Evolutionary conservation across 208 protist species (phyloP).

Genomic region (Tritrichomonas musculus): DNA sequence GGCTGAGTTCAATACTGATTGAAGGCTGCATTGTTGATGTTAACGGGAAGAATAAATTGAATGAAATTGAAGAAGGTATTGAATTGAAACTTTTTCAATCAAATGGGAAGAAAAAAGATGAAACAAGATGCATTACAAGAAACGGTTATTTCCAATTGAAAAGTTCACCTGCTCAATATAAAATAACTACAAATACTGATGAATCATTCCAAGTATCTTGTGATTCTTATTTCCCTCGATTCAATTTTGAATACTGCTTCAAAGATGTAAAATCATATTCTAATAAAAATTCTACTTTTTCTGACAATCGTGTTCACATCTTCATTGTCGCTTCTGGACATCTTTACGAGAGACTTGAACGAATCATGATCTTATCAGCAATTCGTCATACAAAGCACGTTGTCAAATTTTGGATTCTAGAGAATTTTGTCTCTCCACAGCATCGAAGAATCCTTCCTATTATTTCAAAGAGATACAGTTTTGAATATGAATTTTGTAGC

Average conservation of each 20-base stretch:
- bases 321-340: background rate
- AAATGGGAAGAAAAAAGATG: background rate
- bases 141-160: background rate
- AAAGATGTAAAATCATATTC: background rate
- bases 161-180: background rate
- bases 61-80: background rate
- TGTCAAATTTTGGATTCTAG: slow-evolving; percentile 98
- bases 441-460: slow-evolving; percentile 72
- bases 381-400: background rate
- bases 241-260: background rate
- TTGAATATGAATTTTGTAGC: slow-evolving; percentile 77
- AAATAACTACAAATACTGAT: background rate
- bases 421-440: slow-evolving; percentile 87
- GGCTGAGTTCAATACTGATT: background rate
- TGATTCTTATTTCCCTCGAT: background rate
- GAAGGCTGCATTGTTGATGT: background rate
- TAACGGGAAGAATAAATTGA: background rate
- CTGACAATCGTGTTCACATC: background rate
- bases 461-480: slow-evolving; percentile 72
- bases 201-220: background rate
- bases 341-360: background rate
- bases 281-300: background rate
- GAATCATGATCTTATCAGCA: background rate
- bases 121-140: background rate
- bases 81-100: background rate